Base-by-base conservation (phyloP, 2,329 filamentous ascomycete genomes). In the Colletotrichum abscissum region DNA sequence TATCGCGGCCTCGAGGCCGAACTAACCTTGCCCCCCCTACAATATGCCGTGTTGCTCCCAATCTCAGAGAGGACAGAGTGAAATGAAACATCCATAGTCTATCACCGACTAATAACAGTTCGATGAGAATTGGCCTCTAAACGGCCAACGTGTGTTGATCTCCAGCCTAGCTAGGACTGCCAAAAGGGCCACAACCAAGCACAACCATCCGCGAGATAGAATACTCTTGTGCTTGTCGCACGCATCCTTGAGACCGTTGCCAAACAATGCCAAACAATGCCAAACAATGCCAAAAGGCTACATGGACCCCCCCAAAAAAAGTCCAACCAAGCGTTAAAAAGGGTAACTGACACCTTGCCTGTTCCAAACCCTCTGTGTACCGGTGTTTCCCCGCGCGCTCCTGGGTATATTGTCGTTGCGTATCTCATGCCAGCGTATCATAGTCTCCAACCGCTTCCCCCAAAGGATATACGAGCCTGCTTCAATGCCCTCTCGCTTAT, bases 341-440 rank as follows among this genome's bases (percentile, higher is more conserved):
- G 62, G 66, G 69, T 30, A 59, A 63, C 12, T 42, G 26, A 65
- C 26, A 46, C 60, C 56, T 62, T 56, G 59, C 60, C 57, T 69
- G 59, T 56, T 26, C 67, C 60, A 70, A 63, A 63, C 60, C 67
- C 54, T 62, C 56, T 57, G 38, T 60, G 33, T 71, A 38, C 71
- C 67, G 16, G 49, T 71, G 56, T 66, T 71, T 35, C 33, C 62
- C 70, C 30, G 60, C 67, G 71, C 71, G 46, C 67, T 70, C 71
- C 71, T 70, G 71, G 71, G 71, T 73, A 73, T 73, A 60, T 70
- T 71, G 71, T 57, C 56, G 56, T 64, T 71, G 71, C 62, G 56
- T 73, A 71, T 70, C 71, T 73, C 71, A 71, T 73, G 70, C 67
- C 67, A 58, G 62, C 60, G 62, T 70, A 63, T 66, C 62, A 63